Evolutionary conservation across 495 filamentous ascomycete genomes (phyloP).

Genomic region (Aeminium ludgeri): DNA sequence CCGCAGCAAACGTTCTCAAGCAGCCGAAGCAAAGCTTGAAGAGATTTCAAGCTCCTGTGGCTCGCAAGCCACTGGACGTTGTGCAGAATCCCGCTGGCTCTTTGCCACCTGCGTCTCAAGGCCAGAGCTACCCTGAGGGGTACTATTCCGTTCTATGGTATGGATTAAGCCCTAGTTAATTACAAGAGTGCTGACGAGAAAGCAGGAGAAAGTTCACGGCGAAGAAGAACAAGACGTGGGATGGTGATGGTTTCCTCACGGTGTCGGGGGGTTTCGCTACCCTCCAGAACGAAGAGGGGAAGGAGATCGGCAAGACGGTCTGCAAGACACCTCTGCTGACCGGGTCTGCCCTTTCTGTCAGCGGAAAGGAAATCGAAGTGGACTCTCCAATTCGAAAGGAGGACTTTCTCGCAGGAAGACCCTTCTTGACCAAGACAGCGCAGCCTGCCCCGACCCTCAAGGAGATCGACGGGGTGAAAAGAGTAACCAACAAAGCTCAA

Average conservation of each 20-base stretch:
- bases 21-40: constrained; percentile 3
- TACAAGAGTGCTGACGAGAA: not conserved
- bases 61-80: constrained; percentile 29
- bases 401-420: constrained; percentile 44
- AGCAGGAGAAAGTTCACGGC: constrained; percentile 53
- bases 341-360: constrained; percentile 46
- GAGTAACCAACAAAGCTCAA: constrained; percentile 11
- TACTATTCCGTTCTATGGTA: constrained; percentile 59
- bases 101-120: not conserved
- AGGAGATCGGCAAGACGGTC: constrained; percentile 46
- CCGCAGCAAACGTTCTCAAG: constrained; percentile 5
- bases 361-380: constrained; percentile 60
- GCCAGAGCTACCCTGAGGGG: constrained; percentile 19
- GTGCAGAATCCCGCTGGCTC: constrained; percentile 23
- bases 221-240: constrained; percentile 79
- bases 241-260: constrained; percentile 60
- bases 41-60: constrained; percentile 4
- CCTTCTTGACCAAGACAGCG: constrained; percentile 29
- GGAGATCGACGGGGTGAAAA: constrained; percentile 4
- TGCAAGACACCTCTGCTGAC: constrained; percentile 39
- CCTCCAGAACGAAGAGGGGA: constrained; percentile 48
- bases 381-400: constrained; percentile 45
- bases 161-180: constrained; percentile 6
- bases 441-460: constrained; percentile 7
- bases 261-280: constrained; percentile 40